Evolutionary conservation across 2,329 filamentous ascomycete genomes (phyloP).

Genomic region (Bipolaris zeicola): DNA sequence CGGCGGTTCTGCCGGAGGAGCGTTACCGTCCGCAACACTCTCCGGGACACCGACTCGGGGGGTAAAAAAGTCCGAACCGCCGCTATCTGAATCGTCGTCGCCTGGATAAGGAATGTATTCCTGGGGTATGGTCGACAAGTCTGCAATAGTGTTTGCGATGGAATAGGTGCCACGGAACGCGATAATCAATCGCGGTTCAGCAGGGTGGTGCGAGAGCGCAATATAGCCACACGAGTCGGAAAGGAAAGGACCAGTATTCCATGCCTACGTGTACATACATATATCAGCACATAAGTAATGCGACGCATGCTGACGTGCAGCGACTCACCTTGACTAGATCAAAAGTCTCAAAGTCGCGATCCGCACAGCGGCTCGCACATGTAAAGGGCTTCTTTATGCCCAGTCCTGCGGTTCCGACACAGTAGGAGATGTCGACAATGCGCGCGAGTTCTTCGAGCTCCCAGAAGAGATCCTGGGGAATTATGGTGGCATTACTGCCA

Average conservation of each 20-base stretch:
- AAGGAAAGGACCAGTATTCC: constrained; percentile 86
- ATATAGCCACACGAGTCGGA: constrained; percentile 94
- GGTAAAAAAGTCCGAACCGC: constrained; percentile 35
- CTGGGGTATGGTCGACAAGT: constrained; percentile 87
- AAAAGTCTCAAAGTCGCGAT: constrained; percentile 79
- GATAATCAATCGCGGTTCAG: constrained; percentile 71
- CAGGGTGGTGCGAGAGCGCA: constrained; percentile 75
- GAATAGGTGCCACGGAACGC: constrained; percentile 96
- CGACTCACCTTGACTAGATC: constrained; percentile 68
- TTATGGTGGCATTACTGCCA: constrained; percentile 42
- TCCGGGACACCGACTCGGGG: constrained; percentile 21
- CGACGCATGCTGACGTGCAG: not conserved
- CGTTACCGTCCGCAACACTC: constrained; percentile 19
- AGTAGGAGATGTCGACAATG: constrained; percentile 93
- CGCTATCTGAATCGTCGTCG: constrained; percentile 46
- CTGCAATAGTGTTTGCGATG: constrained; percentile 85
- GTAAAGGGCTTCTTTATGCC: constrained; percentile 83
- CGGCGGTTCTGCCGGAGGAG: constrained; percentile 47
- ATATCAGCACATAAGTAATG: constrained; percentile 12
- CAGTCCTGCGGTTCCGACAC: constrained; percentile 82
- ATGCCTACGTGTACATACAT: constrained; percentile 64
- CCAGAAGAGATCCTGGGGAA: constrained; percentile 72
- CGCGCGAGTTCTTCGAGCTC: constrained; percentile 87
- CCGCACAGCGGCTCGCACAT: constrained; percentile 81
- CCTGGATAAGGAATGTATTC: constrained; percentile 86